Conservation (phyloP, 441 rosid genomes). For the Bocquillonia castaneifolia region DNA sequence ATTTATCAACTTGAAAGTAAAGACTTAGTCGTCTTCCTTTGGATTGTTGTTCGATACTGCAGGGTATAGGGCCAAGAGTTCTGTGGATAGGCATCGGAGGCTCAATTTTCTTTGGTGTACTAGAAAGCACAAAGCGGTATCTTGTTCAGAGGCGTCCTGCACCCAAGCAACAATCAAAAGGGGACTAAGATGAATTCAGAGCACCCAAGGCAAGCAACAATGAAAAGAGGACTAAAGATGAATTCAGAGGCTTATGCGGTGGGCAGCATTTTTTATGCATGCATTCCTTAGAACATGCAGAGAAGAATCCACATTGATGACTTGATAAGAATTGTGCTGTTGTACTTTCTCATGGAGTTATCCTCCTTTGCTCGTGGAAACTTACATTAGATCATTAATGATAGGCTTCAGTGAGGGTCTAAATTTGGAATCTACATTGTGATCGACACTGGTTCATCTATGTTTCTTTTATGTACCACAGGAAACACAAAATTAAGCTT, state of each 20-base stretch:
- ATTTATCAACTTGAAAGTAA: too few species aligned
- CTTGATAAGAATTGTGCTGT: background rate
- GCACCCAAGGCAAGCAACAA: too few species aligned
- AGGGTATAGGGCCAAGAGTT: constrained; percentile 55
- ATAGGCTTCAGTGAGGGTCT: background rate
- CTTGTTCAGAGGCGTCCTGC: constrained; percentile 30
- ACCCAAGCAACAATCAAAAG: background rate
- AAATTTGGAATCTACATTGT: too few species aligned
- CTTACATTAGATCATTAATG: background rate
- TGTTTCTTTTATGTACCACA: too few species aligned
- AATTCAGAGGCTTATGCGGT: background rate
- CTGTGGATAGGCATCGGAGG: constrained; percentile 54
- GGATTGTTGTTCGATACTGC: constrained; percentile 5
- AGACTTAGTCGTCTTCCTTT: too few species aligned
- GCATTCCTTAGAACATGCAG: background rate
- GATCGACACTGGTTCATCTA: background rate
- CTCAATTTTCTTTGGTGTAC: constrained; percentile 44
- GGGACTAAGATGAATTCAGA: constrained; percentile 2
- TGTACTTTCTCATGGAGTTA: background rate
- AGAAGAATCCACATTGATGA: background rate
- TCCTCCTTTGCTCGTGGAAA: background rate
- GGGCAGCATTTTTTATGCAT: too few species aligned
- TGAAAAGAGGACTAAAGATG: too few species aligned
- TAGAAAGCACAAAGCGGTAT: constrained; percentile 38
- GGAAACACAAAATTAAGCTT: too few species aligned